Evolutionary conservation across 805 yeast species (phyloP).

Genomic region (Candida methanosorbosa): DNA sequence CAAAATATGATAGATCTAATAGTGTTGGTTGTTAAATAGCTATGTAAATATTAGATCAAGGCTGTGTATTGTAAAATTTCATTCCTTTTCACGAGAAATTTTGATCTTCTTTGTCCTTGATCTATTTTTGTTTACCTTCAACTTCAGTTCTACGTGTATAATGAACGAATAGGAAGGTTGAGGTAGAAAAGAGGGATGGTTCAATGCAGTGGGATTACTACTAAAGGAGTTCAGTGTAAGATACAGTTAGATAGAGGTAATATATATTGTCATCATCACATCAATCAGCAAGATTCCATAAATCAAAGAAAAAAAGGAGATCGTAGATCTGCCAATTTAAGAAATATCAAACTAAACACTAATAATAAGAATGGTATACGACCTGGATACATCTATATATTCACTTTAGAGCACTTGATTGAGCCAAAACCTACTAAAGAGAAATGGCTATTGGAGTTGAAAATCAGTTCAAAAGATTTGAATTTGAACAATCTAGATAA

Average conservation of each 20-base stretch:
- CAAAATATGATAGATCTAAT: too few species aligned
- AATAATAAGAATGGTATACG: background rate
- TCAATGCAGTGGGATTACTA: conserved; percentile 35
- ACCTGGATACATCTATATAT: conserved; percentile 40
- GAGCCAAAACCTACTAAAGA: conserved; percentile 15
- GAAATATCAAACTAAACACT: background rate
- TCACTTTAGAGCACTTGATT: conserved; percentile 35
- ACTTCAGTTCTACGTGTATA: too few species aligned
- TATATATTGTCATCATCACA: conserved; percentile 27
- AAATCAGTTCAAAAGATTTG: background rate
- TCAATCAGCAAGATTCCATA: conserved; percentile 4
- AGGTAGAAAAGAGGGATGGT: too few species aligned
- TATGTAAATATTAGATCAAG: too few species aligned
- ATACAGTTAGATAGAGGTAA: conserved; percentile 11
- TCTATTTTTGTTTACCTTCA: too few species aligned
- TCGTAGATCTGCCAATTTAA: background rate
- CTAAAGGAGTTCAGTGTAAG: conserved; percentile 32
- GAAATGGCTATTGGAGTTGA: conserved; percentile 27
- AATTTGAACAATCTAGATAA: too few species aligned
- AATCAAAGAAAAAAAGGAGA: too few species aligned
- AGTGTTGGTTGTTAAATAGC: too few species aligned
- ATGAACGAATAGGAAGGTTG: too few species aligned
- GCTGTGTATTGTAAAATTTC: too few species aligned
- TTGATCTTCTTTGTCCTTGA: too few species aligned
- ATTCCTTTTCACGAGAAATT: too few species aligned